Percentiles rank a stretch among this genome's conserved stretches.
Conservation (phyloP, 2,329 filamentous ascomycete species). For the Juglanconis juglandina region DNA sequence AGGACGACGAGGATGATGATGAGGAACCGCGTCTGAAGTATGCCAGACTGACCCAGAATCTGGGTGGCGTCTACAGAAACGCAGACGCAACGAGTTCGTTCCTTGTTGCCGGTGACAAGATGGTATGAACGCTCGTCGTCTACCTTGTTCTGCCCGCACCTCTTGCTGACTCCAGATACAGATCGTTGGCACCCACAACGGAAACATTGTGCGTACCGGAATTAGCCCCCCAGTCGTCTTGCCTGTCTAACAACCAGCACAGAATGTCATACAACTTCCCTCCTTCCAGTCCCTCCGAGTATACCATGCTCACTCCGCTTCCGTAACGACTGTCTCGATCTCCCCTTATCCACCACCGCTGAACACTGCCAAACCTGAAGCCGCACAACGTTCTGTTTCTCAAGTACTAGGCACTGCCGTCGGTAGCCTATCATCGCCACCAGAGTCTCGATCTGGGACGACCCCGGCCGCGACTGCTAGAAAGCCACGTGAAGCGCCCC, state of each 20-base stretch:
- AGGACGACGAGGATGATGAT: constrained; percentile 76
- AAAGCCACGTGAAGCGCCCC: constrained; percentile 46
- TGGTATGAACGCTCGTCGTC: constrained; percentile 55
- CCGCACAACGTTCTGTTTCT: constrained; percentile 24
- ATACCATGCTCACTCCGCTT: constrained; percentile 91
- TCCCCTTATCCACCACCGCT: constrained; percentile 72
- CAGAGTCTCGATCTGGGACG: constrained; percentile 36
- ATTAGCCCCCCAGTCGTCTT: neutral
- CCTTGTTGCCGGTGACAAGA: constrained; percentile 89
- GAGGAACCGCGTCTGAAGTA: constrained; percentile 96
- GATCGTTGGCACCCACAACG: constrained; percentile 93
- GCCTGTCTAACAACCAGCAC: constrained; percentile 24
- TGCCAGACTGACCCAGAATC: constrained; percentile 74
- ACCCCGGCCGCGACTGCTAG: constrained; percentile 51
- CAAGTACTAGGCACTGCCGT: constrained; percentile 35
- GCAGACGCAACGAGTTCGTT: constrained; percentile 93
- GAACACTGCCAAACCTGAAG: constrained; percentile 40
- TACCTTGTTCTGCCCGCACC: neutral
- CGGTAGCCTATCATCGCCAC: constrained; percentile 28
- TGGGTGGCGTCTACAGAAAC: constrained; percentile 83
- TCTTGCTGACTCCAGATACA: constrained; percentile 41
- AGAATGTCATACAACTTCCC: constrained; percentile 85
- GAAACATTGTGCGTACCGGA: constrained; percentile 72
- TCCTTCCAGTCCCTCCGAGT: constrained; percentile 76
- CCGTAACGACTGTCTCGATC: constrained; percentile 83